These are phyloP conservation scores for Salpingoeca rosetta DNA, from an alignment of 78 protist species.

Conservation along the genomic window DNA sequence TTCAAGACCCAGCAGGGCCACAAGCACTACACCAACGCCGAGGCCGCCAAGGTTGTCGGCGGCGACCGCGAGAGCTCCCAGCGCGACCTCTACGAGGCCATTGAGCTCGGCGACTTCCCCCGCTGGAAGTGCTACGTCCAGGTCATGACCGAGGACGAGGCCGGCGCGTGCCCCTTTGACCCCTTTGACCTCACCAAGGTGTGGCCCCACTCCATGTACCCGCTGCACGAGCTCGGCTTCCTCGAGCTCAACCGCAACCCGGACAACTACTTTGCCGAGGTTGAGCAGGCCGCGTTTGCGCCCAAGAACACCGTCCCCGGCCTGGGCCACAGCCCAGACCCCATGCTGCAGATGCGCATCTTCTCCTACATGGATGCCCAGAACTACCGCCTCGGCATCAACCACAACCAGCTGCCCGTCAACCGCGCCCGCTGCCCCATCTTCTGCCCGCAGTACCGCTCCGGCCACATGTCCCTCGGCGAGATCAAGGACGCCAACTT, in stretches of 20 bases:
- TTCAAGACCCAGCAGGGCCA: slow-evolving; percentile 44
- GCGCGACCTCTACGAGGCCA: slow-evolving; percentile 58
- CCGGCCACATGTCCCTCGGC: slow-evolving; percentile 47
- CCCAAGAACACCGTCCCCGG: slow-evolving; percentile 80
- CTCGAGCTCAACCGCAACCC: slow-evolving; percentile 73
- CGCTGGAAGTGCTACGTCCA: slow-evolving; percentile 56
- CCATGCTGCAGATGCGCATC: slow-evolving; percentile 63
- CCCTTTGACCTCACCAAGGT: slow-evolving; percentile 73
- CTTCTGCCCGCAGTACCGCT: slow-evolving; percentile 38
- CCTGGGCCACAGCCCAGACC: slow-evolving; percentile 57
- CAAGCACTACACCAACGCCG: slow-evolving; percentile 35
- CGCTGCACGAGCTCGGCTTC: slow-evolving; percentile 57
- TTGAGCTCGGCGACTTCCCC: slow-evolving; percentile 61
- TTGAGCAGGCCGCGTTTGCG: slow-evolving; percentile 71
- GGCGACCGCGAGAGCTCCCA: slow-evolving; percentile 55
- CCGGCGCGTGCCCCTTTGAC: slow-evolving; percentile 42
- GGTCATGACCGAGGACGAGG: slow-evolving; percentile 59
- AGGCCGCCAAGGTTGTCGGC: slow-evolving; percentile 49
- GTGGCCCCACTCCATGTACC: slow-evolving; percentile 65
- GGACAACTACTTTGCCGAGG: slow-evolving; percentile 74
- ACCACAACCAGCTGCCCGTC: slow-evolving; percentile 54
- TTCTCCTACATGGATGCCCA: slow-evolving; percentile 77
- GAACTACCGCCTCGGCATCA: slow-evolving; percentile 71
- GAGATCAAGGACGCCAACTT: slow-evolving; percentile 33
- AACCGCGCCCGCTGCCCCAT: slow-evolving; percentile 50